phyloP scores from a whole-genome alignment of 768 basidiomycete genomes.

The Kwoniella sp. region DNA sequence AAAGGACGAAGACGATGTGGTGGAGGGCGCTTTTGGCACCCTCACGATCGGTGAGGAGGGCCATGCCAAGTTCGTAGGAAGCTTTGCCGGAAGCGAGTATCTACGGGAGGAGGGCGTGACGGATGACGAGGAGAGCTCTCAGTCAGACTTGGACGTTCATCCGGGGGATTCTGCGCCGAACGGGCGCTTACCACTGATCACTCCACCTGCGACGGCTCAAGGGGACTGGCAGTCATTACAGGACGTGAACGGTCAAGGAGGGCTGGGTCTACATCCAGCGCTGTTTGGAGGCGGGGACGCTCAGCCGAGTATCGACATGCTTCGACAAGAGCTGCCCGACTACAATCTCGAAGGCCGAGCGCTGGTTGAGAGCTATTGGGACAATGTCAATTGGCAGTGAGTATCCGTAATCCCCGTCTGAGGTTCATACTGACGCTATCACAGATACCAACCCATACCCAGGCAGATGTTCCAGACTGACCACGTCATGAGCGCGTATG shows the following conservation, averaged over 20 bases:
- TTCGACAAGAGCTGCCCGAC: conserved; percentile 36
- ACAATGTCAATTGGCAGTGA: conserved; percentile 50
- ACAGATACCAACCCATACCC: conserved; percentile 38
- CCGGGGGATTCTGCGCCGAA: too few relatives aligned
- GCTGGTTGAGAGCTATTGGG: conserved; percentile 44
- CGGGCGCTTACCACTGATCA: conserved; percentile 10
- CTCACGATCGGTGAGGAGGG: conserved; percentile 44
- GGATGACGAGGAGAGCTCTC: conserved; percentile 6
- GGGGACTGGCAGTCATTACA: neutral
- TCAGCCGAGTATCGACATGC: conserved; percentile 20
- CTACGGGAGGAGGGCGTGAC: conserved; percentile 25
- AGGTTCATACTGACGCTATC: neutral
- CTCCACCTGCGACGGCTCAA: conserved; percentile 21
- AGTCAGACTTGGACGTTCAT: too few relatives aligned
- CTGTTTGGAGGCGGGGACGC: conserved; percentile 16
- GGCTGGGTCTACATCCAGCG: conserved; percentile 5
- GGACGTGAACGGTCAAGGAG: neutral
- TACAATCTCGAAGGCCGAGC: conserved; percentile 41
- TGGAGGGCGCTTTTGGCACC: conserved; percentile 43
- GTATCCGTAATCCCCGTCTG: conserved; percentile 3
- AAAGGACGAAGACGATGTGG: conserved; percentile 27
- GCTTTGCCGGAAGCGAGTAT: conserved; percentile 43
- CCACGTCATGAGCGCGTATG: conserved; percentile 40
- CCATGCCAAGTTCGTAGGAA: conserved; percentile 42
- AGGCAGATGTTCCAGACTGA: conserved; percentile 42